Percentiles rank a stretch among this genome's conserved stretches.
phyloP scores from a whole-genome alignment of 768 basidiomycete species.

The Xerocomellus chrysenteron region DNA sequence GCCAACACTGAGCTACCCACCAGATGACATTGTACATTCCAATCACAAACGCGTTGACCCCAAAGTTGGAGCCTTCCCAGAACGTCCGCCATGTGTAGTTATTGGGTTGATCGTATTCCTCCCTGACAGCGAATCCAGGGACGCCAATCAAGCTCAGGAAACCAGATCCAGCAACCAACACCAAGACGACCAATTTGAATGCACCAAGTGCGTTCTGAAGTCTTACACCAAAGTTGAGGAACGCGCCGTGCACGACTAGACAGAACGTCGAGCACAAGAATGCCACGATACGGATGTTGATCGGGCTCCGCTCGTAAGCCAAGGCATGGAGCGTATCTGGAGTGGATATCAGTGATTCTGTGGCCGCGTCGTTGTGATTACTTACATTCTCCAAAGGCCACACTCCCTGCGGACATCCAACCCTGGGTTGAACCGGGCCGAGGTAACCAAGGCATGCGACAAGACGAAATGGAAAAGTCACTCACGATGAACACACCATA shows the following conservation, averaged over 20 bases:
- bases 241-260: conserved; percentile 54
- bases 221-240: conserved; percentile 53
- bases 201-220: conserved; percentile 63
- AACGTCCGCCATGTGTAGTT: conserved; percentile 61
- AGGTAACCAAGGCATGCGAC: neutral
- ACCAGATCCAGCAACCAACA: conserved; percentile 52
- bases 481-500: conserved; percentile 60
- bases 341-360: neutral
- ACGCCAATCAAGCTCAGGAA: conserved; percentile 48
- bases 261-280: conserved; percentile 56
- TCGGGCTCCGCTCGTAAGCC: conserved; percentile 42
- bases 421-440: conserved; percentile 39
- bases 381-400: conserved; percentile 75
- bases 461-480: neutral
- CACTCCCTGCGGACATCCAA: conserved; percentile 53
- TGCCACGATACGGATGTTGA: conserved; percentile 52
- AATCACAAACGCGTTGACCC: conserved; percentile 57
- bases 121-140: conserved; percentile 48
- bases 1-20: conserved; percentile 31
- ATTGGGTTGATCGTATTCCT: conserved; percentile 50
- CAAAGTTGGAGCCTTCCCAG: conserved; percentile 61
- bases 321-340: conserved; percentile 62
- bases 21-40: conserved; percentile 73
- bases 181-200: conserved; percentile 59
- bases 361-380: neutral